Conservation (phyloP, 306 rosid genomes). For the Pyrus betulifolia region DNA sequence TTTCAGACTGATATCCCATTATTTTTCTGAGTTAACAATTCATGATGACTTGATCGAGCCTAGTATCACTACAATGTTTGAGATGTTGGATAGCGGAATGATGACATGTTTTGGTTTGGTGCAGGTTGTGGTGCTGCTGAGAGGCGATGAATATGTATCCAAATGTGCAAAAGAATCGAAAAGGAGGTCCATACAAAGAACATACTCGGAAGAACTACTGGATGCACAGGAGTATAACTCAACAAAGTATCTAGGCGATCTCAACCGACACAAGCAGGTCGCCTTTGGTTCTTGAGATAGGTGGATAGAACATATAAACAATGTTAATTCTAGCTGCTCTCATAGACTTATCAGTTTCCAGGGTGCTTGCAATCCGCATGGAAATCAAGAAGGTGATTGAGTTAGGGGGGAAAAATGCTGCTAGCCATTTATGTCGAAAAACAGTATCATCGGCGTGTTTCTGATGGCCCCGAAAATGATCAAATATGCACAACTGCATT, state of each 20-base stretch:
- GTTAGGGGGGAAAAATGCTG: background rate
- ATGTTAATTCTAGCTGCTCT: background rate
- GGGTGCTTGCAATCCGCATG: constrained; percentile 9
- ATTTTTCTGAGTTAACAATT: background rate
- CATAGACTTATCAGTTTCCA: background rate
- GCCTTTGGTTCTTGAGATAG: constrained; percentile 33
- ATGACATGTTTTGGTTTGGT: constrained; percentile 1
- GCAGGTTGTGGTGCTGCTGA: constrained; percentile 52
- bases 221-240: constrained; percentile 83
- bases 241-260: constrained; percentile 56
- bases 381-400: background rate
- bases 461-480: background rate
- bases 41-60: background rate
- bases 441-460: background rate
- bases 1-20: background rate
- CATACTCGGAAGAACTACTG: constrained; percentile 71
- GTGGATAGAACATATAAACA: background rate
- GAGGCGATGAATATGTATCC: constrained; percentile 37
- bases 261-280: constrained; percentile 41
- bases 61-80: background rate
- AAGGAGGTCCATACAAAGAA: constrained; percentile 40
- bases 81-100: background rate
- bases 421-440: background rate
- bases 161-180: constrained; percentile 15
- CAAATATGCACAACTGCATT: background rate